phyloP scores from a whole-genome alignment of 2,329 filamentous ascomycete genomes.

The Colletotrichum cuscutae region DNA sequence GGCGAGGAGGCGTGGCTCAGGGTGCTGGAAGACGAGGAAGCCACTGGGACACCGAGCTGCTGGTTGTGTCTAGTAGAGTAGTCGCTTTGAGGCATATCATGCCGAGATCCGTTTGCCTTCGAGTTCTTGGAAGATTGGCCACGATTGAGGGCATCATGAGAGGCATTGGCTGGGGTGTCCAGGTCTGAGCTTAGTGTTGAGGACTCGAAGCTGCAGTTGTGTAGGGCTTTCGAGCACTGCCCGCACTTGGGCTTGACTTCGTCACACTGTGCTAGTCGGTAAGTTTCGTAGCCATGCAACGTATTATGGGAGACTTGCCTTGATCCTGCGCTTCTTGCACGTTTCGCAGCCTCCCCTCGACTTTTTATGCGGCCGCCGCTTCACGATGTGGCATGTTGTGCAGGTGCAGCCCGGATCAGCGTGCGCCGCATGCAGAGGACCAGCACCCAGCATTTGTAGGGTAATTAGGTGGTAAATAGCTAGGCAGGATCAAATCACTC shows the following conservation, averaged over 20 bases:
- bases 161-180: too few species aligned
- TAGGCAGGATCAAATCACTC: too few species aligned
- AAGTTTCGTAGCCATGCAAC: background rate
- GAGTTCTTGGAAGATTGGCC: background rate
- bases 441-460: too few species aligned
- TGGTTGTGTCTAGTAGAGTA: too few species aligned
- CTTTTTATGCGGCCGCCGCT: constrained; percentile 31
- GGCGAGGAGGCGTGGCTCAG: background rate
- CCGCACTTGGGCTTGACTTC: constrained; percentile 20
- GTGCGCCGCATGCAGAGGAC: background rate
- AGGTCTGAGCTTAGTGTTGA: background rate
- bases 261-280: constrained; percentile 7
- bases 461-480: too few species aligned
- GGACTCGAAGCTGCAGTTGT: background rate
- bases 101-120: background rate
- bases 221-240: constrained; percentile 12
- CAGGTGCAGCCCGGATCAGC: constrained; percentile 9
- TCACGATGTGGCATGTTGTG: constrained; percentile 27
- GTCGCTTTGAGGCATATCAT: too few species aligned
- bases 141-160: background rate
- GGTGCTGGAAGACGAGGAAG: too few species aligned
- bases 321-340: constrained; percentile 39
- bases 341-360: constrained; percentile 37
- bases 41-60: too few species aligned
- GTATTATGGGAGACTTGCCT: constrained; percentile 1